phyloP scores from a whole-genome alignment of 2,329 filamentous ascomycete genomes.

The Niveomyces coronatus region DNA sequence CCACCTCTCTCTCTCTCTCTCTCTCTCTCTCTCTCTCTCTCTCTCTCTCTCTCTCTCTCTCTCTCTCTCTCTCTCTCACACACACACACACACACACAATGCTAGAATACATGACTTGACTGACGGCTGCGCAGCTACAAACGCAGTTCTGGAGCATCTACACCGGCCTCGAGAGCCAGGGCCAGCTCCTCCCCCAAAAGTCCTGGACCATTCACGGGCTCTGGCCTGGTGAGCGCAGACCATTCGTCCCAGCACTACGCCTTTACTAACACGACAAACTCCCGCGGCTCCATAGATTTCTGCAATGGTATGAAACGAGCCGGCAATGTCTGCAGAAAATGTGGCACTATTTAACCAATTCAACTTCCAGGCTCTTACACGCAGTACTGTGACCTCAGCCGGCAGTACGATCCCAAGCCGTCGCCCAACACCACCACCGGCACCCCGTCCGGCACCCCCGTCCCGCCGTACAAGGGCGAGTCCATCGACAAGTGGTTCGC shows the following conservation, averaged over 20 bases:
- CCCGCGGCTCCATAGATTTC: constrained; percentile 31
- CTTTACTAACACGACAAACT: background rate
- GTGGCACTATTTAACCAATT: background rate
- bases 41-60: no score
- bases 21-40: no score
- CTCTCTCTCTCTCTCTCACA: no score
- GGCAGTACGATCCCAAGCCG: constrained; percentile 53
- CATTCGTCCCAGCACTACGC: background rate
- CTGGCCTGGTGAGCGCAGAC: constrained; percentile 33
- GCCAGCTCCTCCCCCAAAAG: constrained; percentile 46
- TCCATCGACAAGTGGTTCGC: constrained; percentile 48
- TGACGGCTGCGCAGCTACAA: constrained; percentile 26
- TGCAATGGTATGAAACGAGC: constrained; percentile 26
- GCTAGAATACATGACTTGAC: background rate
- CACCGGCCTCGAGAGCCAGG: constrained; percentile 46
- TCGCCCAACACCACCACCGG: constrained; percentile 54
- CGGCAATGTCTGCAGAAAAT: no score
- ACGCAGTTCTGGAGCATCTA: constrained; percentile 58
- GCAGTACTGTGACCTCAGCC: constrained; percentile 54
- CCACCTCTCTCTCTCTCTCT: no score
- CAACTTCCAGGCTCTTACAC: constrained; percentile 43
- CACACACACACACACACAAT: no score
- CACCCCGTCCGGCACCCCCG: constrained; percentile 37
- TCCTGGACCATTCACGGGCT: constrained; percentile 51
- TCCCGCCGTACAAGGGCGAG: constrained; percentile 48